Conservation (phyloP, 1,284 basidiomycete species). For the Gomphus sp. region DNA sequence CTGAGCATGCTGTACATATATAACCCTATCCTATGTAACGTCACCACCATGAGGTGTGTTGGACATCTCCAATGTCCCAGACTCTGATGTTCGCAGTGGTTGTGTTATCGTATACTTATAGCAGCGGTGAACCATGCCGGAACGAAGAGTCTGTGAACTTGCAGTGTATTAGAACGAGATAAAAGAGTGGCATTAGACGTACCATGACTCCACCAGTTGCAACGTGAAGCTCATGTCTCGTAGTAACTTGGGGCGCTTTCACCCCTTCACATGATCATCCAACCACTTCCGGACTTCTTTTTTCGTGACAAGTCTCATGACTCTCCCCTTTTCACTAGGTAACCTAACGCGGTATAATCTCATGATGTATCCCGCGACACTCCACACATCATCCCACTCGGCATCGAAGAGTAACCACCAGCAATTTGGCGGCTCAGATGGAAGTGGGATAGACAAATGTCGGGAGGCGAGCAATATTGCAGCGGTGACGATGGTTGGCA, state of each 20-base stretch:
- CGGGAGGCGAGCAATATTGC: conserved; percentile 73
- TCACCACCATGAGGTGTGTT: neutral
- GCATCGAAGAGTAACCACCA: conserved; percentile 92
- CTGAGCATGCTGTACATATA: neutral
- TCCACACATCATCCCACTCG: conserved; percentile 77
- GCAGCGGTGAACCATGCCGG: too few relatives aligned
- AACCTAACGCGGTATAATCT: conserved; percentile 52
- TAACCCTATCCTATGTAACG: neutral
- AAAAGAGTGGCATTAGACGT: neutral
- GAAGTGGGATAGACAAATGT: conserved; percentile 61
- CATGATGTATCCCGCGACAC: conserved; percentile 72
- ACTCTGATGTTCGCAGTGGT: neutral
- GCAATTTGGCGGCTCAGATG: conserved; percentile 51
- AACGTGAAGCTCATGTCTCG: neutral
- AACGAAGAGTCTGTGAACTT: too few relatives aligned
- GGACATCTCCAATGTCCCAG: neutral
- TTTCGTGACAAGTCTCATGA: conserved; percentile 9
- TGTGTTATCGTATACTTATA: too few relatives aligned
- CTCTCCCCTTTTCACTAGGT: conserved; percentile 12
- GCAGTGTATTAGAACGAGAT: too few relatives aligned
- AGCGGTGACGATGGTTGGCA: conserved; percentile 83
- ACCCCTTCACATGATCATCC: neutral
- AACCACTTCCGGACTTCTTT: conserved; percentile 7
- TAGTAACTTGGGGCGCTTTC: neutral
- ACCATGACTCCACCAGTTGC: neutral